Conservation (phyloP, 192 early-diverging fungal genomes). For the Backusella luteola region DNA sequence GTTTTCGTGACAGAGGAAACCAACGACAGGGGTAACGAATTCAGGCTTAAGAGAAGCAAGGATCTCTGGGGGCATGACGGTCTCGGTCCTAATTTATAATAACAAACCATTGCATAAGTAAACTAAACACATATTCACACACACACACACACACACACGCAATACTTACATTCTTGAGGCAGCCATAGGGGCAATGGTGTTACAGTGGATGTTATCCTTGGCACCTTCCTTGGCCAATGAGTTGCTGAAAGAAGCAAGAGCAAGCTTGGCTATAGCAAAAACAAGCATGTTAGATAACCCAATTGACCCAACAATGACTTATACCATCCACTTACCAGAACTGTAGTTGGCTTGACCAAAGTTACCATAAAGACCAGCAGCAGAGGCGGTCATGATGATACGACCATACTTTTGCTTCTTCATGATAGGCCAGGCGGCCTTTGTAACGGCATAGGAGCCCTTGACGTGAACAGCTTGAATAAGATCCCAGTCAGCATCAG, state of each 20-base stretch:
- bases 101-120: neutral
- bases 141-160: slow-evolving; percentile 5
- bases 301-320: neutral
- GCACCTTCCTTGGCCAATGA: slow-evolving; percentile 93
- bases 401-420: slow-evolving; percentile 92
- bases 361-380: slow-evolving; percentile 99
- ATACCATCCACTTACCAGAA: slow-evolving; percentile 46
- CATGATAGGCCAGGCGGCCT: slow-evolving; percentile 96
- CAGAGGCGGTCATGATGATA: slow-evolving; percentile 92
- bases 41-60: slow-evolving; percentile 96
- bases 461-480: slow-evolving; percentile 90
- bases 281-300: neutral
- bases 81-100: slow-evolving; percentile 64
- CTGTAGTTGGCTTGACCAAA: slow-evolving; percentile 91
- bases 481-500: slow-evolving; percentile 96
- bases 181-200: slow-evolving; percentile 96
- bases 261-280: slow-evolving; percentile 79
- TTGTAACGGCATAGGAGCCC: slow-evolving; percentile 94
- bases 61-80: slow-evolving; percentile 93
- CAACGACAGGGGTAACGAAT: slow-evolving; percentile 93
- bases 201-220: slow-evolving; percentile 90
- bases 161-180: slow-evolving; percentile 81
- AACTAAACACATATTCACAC: slow-evolving; percentile 19
- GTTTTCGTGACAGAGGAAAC: slow-evolving; percentile 88
- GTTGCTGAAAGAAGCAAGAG: slow-evolving; percentile 86